Base-by-base conservation (phyloP, 2,329 filamentous ascomycete genomes). In the Hypoxylon sp. region DNA sequence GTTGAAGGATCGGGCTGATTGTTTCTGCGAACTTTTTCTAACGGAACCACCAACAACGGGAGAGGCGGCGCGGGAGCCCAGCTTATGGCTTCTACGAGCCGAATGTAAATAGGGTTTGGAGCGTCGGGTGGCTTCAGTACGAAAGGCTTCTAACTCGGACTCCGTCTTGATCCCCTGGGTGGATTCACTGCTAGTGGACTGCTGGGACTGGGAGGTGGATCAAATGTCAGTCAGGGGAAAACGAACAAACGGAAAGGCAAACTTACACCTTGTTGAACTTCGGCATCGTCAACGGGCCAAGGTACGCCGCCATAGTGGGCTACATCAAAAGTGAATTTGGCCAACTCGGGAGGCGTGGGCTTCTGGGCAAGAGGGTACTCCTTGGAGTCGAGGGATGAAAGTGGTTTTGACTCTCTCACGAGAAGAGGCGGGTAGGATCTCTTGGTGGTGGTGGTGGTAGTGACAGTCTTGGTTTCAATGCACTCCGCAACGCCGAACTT, bases 371-470 rank as follows among this genome's bases (percentile, higher is more conserved):
- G 84, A 39, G 96, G 96, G 77, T 97, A 99, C 73, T 96, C 89
- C 77, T 96, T 97, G 12, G 91, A 85, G 78, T 98, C 94, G 62
- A 97, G 87, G 57, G 90, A 86, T 63, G 87, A 83, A 32, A 94
- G 85, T 54, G 89, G 87, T 56, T 88, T 87, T 23, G 93, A 91
- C 63, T 92, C 87, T 70, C 88, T 89, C 71, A 97, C 88, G 60
- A 92, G 84, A 62, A 97, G 83, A n/a, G 93, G 93, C 48, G 95
- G 94, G 71, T 96, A 96, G 79, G 79, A 93, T 85, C 78, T 90
- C 70, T 93, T 92, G 1, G 94, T 96, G 0, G 93, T 97, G 0
- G 94, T 97, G 0, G 94, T 97, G 0, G 95, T 97, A 1, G 94
- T 97, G 67, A 97, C 88, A 9, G 87, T 90, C 77, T 88, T 90